These are phyloP conservation scores for Chloris gayana DNA, from an alignment of 176 grass and related monocot species.

Conservation along the genomic window DNA sequence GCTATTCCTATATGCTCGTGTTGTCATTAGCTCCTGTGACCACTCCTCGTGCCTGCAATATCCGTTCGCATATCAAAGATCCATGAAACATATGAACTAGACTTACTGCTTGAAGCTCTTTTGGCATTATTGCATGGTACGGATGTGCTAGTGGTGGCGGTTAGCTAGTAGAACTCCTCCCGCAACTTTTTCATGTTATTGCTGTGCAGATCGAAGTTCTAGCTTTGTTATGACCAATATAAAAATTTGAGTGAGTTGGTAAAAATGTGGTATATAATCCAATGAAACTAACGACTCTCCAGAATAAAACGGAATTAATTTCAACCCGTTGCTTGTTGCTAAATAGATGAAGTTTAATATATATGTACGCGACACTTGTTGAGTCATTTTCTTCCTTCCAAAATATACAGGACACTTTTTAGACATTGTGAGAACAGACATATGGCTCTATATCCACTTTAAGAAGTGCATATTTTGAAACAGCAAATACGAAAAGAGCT, in stretches of 20 bases:
- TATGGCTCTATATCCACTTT: background rate
- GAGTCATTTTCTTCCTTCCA: background rate
- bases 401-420: background rate
- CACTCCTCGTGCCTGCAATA: background rate
- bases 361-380: background rate
- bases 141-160: background rate
- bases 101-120: slow-evolving; percentile 4
- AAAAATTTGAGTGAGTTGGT: background rate
- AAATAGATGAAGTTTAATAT: too few species aligned
- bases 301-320: background rate
- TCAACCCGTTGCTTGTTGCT: too few species aligned
- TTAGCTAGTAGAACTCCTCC: background rate
- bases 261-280: background rate
- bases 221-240: background rate
- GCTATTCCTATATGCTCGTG: background rate
- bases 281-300: background rate
- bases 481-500: background rate
- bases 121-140: slow-evolving; percentile 49
- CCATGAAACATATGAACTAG: slow-evolving; percentile 11
- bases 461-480: background rate
- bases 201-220: background rate
- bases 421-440: background rate
- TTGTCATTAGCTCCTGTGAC: background rate
- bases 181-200: background rate
- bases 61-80: slow-evolving; percentile 20